Percentiles rank a stretch among this genome's conserved stretches.
phyloP scores from a whole-genome alignment of 306 rosid genomes.

The Pachyrhizus erosus region DNA sequence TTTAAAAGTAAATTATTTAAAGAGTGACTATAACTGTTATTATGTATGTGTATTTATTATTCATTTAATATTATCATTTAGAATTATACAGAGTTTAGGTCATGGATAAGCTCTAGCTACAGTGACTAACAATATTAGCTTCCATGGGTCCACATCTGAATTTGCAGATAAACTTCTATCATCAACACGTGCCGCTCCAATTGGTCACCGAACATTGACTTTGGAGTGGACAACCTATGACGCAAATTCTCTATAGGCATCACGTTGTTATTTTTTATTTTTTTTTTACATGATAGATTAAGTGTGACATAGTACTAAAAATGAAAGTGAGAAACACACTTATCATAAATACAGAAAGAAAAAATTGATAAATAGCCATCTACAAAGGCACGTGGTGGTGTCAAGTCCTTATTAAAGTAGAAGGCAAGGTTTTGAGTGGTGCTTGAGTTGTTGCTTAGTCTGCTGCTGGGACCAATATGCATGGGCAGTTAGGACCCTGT shows the following conservation, averaged over 20 bases:
- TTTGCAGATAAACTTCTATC: not conserved
- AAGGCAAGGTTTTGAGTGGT: conserved; percentile 60
- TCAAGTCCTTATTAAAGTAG: conserved; percentile 44
- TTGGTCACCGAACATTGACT: not conserved
- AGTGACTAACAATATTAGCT: not conserved
- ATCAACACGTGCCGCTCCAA: not conserved
- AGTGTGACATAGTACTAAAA: conserved; percentile 18
- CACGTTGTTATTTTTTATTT: conserved; percentile 33
- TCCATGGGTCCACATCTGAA: not conserved
- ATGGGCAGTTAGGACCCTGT: conserved; percentile 80
- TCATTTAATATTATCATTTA: not conserved
- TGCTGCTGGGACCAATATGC: conserved; percentile 88
- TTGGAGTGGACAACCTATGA: not conserved
- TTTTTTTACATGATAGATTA: conserved; percentile 39
- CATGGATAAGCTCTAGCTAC: not conserved
- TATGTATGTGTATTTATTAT: not conserved
- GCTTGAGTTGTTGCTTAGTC: conserved; percentile 76
- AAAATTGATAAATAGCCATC: conserved; percentile 24
- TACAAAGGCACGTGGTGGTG: conserved; percentile 21
- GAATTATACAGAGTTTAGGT: not conserved
- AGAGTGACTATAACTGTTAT: not conserved
- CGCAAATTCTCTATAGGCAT: conserved; percentile 37
- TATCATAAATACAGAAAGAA: conserved; percentile 39
- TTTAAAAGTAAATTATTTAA: not conserved
- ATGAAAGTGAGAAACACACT: conserved; percentile 26